phyloP scores from a whole-genome alignment of 23 red algal genomes.

The Gracilaria domingensis region DNA sequence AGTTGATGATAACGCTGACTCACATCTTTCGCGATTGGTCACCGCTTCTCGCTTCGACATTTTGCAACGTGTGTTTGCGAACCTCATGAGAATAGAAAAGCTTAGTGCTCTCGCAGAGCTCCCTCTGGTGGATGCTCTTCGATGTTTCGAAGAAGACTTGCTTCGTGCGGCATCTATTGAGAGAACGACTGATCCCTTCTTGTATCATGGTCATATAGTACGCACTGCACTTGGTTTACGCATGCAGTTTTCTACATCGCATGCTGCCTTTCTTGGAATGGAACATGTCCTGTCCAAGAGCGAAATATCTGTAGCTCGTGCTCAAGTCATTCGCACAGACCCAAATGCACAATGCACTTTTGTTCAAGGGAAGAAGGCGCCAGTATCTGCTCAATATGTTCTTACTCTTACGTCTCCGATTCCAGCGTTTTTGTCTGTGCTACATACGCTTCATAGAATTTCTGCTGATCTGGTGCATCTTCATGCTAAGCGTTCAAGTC shows the following conservation, averaged over 20 bases:
- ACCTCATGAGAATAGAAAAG: conserved; percentile 59
- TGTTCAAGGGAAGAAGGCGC: conserved; percentile 32
- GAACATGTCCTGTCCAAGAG: conserved; percentile 39
- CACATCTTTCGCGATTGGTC: conserved; percentile 35
- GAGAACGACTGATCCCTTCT: not conserved
- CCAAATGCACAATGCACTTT: conserved; percentile 23
- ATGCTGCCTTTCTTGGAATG: conserved; percentile 47
- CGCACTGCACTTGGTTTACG: conserved; percentile 57
- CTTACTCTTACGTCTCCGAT: conserved; percentile 51
- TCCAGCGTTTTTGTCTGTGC: conserved; percentile 46
- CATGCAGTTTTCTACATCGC: conserved; percentile 45
- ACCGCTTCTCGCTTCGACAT: conserved; percentile 36
- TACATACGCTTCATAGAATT: conserved; percentile 45
- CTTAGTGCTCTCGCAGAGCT: conserved; percentile 45
- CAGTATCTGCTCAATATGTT: conserved; percentile 62
- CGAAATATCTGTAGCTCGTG: conserved; percentile 52
- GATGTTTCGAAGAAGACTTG: conserved; percentile 63
- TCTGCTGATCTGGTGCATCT: not conserved
- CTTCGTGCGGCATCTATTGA: conserved; percentile 25
- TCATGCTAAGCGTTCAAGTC: not conserved
- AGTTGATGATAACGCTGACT: conserved; percentile 26
- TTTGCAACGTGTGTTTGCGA: conserved; percentile 49
- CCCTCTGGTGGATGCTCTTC: conserved; percentile 47
- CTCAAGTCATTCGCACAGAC: conserved; percentile 5
- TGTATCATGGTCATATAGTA: conserved; percentile 42